These are phyloP conservation scores for Bassia scoparia DNA, from an alignment of 148 eudicot species.

Conservation along the genomic window DNA sequence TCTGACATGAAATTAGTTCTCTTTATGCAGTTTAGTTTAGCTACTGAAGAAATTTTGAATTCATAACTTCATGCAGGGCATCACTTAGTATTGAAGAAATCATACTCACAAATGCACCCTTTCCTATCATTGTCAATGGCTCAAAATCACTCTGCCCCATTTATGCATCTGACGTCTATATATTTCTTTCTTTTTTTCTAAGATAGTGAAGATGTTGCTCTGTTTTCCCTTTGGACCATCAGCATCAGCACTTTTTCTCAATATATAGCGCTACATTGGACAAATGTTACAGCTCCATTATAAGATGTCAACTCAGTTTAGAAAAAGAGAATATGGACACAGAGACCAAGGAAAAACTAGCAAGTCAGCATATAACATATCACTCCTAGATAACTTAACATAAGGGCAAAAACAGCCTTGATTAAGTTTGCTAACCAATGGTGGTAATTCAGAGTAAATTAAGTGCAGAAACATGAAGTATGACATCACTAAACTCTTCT, in stretches of 20 bases:
- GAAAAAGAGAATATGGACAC: background rate
- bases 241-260: slow-evolving; percentile 91
- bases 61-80: no score
- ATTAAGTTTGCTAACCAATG: background rate
- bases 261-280: slow-evolving; percentile 58
- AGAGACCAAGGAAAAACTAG: background rate
- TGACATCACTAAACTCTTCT: background rate
- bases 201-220: slow-evolving; percentile 66
- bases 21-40: no score
- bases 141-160: slow-evolving; percentile 99
- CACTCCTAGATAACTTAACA: background rate
- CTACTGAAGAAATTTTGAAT: no score
- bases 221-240: slow-evolving; percentile 93
- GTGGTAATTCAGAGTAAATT: background rate
- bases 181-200: slow-evolving; percentile 85
- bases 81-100: no score
- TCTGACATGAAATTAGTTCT: no score
- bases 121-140: slow-evolving; percentile 93
- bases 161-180: slow-evolving; percentile 94
- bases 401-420: background rate
- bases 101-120: slow-evolving; percentile 99
- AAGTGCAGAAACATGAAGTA: background rate
- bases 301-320: background rate
- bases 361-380: background rate
- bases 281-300: background rate